A percentile compares a stretch with the other conserved stretches of the same genome.
phyloP scores from a whole-genome alignment of 306 rosid species.

The Cicer cuneatum region DNA sequence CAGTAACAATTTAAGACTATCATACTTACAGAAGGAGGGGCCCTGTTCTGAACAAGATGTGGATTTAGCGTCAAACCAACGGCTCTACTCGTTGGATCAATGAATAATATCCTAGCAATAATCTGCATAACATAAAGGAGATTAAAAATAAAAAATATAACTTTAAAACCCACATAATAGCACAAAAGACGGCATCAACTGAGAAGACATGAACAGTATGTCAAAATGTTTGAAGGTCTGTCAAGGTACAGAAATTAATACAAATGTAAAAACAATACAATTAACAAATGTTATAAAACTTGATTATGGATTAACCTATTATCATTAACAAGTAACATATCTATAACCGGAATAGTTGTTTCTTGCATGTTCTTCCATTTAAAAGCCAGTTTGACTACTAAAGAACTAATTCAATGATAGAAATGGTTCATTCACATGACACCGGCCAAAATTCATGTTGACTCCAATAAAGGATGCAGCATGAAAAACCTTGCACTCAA shows the following conservation, averaged over 20 bases:
- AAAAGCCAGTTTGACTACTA: too few relatives aligned
- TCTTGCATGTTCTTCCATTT: too few relatives aligned
- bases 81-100: constrained; percentile 91
- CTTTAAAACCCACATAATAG: constrained; percentile 20
- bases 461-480: neutral
- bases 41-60: constrained; percentile 80
- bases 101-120: constrained; percentile 82
- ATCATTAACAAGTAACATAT: too few relatives aligned
- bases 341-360: too few relatives aligned
- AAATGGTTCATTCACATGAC: too few relatives aligned
- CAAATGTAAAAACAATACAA: constrained; percentile 33
- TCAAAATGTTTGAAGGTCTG: neutral
- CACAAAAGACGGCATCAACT: constrained; percentile 31
- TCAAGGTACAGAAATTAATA: constrained; percentile 24
- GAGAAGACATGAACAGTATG: constrained; percentile 14
- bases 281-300: neutral
- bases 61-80: constrained; percentile 95
- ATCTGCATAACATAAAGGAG: constrained; percentile 57
- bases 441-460: too few relatives aligned
- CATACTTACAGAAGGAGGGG: constrained; percentile 79
- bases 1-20: constrained; percentile 24
- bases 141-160: constrained; percentile 29
- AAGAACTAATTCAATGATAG: too few relatives aligned
- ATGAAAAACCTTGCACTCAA: neutral
- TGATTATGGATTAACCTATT: neutral